A percentile compares a stretch with the other conserved stretches of the same genome.
Conservation (phyloP, 257 asterid genomes). For the Ajuga chamaepitys region DNA sequence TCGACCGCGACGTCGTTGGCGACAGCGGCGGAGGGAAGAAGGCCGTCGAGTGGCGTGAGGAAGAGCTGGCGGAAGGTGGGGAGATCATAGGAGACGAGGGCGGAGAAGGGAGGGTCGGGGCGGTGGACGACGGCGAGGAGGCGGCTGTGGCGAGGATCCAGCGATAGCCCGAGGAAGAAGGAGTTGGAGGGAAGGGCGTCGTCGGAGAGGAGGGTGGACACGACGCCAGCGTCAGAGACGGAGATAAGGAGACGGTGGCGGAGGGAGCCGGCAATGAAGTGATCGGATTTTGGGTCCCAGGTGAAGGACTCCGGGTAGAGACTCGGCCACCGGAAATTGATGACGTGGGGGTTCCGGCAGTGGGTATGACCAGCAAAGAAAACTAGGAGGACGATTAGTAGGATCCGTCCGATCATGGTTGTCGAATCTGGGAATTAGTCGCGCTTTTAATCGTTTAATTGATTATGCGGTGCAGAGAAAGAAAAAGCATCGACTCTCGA, state of each 20-base stretch:
- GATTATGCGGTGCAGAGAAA: too few species aligned
- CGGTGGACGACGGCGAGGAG: slow-evolving; percentile 61
- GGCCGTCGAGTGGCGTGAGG: slow-evolving; percentile 38
- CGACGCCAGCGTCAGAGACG: slow-evolving; percentile 80
- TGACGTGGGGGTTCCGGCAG: slow-evolving; percentile 43
- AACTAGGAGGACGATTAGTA: slow-evolving; percentile 13
- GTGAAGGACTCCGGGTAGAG: slow-evolving; percentile 64
- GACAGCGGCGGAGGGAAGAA: slow-evolving; percentile 25
- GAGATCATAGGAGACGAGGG: slow-evolving; percentile 55
- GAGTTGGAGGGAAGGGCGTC: slow-evolving; percentile 41
- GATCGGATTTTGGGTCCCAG: slow-evolving; percentile 72
- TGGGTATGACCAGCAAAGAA: slow-evolving; percentile 7
- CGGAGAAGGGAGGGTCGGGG: slow-evolving; percentile 38
- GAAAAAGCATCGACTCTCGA: too few species aligned
- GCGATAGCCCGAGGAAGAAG: slow-evolving; percentile 46
- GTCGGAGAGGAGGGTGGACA: slow-evolving; percentile 47
- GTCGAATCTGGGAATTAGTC: background rate
- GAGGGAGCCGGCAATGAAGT: slow-evolving; percentile 65
- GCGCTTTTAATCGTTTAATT: too few species aligned
- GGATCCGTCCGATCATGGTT: slow-evolving; percentile 18
- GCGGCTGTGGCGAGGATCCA: slow-evolving; percentile 59
- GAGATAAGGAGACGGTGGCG: slow-evolving; percentile 43
- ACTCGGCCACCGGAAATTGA: slow-evolving; percentile 55
- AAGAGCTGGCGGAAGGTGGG: slow-evolving; percentile 36
- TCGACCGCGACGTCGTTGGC: slow-evolving; percentile 62